Conservation (phyloP, 345 rosid species). For the Citrus unshiu region DNA sequence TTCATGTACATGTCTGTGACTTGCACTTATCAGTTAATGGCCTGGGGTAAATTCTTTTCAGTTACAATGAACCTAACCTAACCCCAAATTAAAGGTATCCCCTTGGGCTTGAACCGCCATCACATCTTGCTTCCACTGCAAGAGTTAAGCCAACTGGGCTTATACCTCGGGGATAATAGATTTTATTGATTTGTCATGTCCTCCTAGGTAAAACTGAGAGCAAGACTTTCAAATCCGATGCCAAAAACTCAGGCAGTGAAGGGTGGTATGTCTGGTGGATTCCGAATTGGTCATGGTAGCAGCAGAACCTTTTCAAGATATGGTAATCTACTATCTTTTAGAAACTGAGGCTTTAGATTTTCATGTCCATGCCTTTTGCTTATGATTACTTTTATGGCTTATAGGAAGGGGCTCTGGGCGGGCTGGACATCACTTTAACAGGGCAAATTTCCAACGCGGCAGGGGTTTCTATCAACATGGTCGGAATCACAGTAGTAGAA, state of each 20-base stretch:
- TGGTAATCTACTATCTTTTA: slow-evolving; percentile 31
- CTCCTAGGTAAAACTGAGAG: slow-evolving; percentile 47
- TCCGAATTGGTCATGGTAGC: slow-evolving; percentile 39
- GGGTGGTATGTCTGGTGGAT: slow-evolving; percentile 72
- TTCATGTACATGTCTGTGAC: background rate
- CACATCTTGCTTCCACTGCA: too few relatives aligned
- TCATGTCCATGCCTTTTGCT: background rate
- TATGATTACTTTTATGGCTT: slow-evolving; percentile 12
- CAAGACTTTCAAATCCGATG: slow-evolving; percentile 66
- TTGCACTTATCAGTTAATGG: background rate
- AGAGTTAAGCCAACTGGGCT: too few relatives aligned
- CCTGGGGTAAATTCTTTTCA: background rate
- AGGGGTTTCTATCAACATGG: slow-evolving; percentile 36
- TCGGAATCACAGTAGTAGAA: slow-evolving; percentile 34
- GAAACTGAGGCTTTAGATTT: slow-evolving; percentile 4
- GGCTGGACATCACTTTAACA: slow-evolving; percentile 35
- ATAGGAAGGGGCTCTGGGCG: slow-evolving; percentile 45
- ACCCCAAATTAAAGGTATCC: too few relatives aligned
- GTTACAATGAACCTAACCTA: too few relatives aligned
- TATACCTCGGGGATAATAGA: slow-evolving; percentile 5
- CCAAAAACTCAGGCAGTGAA: slow-evolving; percentile 70
- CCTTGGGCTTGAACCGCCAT: too few relatives aligned
- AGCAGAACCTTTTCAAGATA: slow-evolving; percentile 37
- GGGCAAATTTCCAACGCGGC: slow-evolving; percentile 32
- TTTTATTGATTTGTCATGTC: slow-evolving; percentile 6